Base-by-base conservation (phyloP, 257 asterid genomes). In the Fraxinus pennsylvanica region DNA sequence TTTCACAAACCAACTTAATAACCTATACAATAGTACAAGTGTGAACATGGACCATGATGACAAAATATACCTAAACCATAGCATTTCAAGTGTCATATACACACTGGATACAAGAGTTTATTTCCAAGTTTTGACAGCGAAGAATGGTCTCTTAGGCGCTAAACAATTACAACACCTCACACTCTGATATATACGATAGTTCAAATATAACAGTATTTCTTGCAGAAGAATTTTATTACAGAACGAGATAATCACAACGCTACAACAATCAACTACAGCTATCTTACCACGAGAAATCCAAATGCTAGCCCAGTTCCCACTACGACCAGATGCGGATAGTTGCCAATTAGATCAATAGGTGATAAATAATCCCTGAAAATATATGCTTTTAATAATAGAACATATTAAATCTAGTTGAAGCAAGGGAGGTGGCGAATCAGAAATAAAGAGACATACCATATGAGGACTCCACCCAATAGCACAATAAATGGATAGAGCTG, bases 241-340 rank as follows among this genome's bases (percentile, higher is more conserved):
- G 30, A 59, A 27, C 12, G 5, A 22, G 65, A 47, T 63, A 25
- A 63, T 63, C 33, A 63, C 69, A 63, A 63, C 54, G 15, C 6
- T 39, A 76, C 50, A 29, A 73, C 45, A 54, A 80, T 74, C 52
- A 14, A 67, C 36, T 66, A 70, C 39, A 54, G 33, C 65, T n/a
- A 79, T 76, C 90, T 77, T 87, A 94, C 98, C 99, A 94, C 99
- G 69, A 94, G 97, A 85, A 95, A 95, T 61, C 98, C 98, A 43
- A 95, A 95, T 54, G 99, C 92, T 82, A 95, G 91, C 36, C 99
- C 99, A 77, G 90, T 89, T 74, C 99, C 94, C 84, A 93, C 27
- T 30, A 95, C 74, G 52, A 91, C 74, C 59, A 89, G 76, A 82
- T 92, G 96, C 0, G 98, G 97, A 77, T 93, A 93, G 68, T 78